Conservation (phyloP, 495 filamentous ascomycete genomes). For the Chaetomium tenue region DNA sequence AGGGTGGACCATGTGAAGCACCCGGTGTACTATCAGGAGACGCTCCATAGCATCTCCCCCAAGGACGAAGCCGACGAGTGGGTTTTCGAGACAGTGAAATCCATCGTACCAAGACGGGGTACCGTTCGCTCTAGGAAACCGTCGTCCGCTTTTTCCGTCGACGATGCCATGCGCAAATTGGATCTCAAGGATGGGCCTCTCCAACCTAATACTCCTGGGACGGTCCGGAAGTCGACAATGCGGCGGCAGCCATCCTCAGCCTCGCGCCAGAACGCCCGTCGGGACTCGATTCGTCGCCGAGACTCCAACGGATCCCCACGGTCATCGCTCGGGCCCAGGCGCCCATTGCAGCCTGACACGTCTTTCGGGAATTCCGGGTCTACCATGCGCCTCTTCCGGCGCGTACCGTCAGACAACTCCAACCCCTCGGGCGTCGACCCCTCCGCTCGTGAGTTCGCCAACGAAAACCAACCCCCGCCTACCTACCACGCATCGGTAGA, state of each 20-base stretch:
- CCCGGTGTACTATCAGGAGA: conserved; percentile 87
- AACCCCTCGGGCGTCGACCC: conserved; percentile 39
- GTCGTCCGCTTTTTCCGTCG: conserved; percentile 50
- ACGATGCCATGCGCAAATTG: conserved; percentile 59
- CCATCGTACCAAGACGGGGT: conserved; percentile 43
- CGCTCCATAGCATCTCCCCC: conserved; percentile 68
- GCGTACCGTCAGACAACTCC: conserved; percentile 70
- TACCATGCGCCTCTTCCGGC: conserved; percentile 83
- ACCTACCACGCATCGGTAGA: conserved; percentile 41
- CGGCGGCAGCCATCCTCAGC: conserved; percentile 55
- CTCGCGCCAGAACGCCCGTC: conserved; percentile 30
- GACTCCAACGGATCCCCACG: conserved; percentile 47
- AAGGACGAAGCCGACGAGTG: conserved; percentile 78
- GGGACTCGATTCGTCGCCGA: conserved; percentile 27
- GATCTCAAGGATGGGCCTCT: conserved; percentile 58
- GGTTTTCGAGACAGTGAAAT: conserved; percentile 97
- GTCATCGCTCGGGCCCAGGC: conserved; percentile 61
- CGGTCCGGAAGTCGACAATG: conserved; percentile 52
- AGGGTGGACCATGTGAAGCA: conserved; percentile 59
- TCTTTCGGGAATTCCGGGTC: conserved; percentile 88
- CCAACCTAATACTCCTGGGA: conserved; percentile 51
- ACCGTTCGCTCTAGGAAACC: conserved; percentile 54
- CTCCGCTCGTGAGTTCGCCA: conserved; percentile 36
- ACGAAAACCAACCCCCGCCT: conserved; percentile 46
- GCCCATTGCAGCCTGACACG: conserved; percentile 77